These are phyloP conservation scores for Boletus tylopilopsis DNA, from an alignment of 768 basidiomycete genomes.

Conservation along the genomic window DNA sequence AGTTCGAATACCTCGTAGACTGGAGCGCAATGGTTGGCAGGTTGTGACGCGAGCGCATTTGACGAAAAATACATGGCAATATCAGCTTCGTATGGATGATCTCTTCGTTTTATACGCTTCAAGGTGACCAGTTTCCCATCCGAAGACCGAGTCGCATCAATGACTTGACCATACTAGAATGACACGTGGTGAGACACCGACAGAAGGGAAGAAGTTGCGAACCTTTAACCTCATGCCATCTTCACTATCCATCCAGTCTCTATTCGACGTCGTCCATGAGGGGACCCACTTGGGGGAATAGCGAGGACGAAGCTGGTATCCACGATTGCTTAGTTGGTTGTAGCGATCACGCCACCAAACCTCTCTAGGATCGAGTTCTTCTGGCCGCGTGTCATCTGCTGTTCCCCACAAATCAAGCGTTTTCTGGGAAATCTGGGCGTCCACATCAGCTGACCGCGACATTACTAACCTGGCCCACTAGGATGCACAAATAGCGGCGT, in stretches of 20 bases:
- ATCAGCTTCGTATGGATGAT: too few species aligned
- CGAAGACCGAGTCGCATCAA: constrained; percentile 31
- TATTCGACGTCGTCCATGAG: constrained; percentile 4
- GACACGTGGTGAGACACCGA: not conserved
- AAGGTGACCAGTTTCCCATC: constrained; percentile 18
- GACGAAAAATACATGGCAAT: too few species aligned
- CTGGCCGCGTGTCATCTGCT: not conserved
- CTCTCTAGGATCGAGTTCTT: constrained; percentile 6
- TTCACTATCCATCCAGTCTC: not conserved
- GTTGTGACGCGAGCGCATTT: too few species aligned
- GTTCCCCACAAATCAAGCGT: not conserved
- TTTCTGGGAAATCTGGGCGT: not conserved
- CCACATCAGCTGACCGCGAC: not conserved
- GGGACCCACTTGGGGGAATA: constrained; percentile 14
- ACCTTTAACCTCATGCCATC: not conserved
- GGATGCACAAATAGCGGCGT: too few species aligned
- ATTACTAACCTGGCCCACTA: too few species aligned
- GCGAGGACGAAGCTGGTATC: constrained; percentile 12
- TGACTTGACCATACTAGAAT: not conserved
- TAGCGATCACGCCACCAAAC: constrained; percentile 10
- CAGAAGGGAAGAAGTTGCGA: not conserved
- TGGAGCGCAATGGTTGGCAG: too few species aligned
- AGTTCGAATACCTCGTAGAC: not conserved
- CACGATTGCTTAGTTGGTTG: not conserved
- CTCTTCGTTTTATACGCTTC: too few species aligned